phyloP scores from a whole-genome alignment of 345 rosid species.

The Citrus inodora region DNA sequence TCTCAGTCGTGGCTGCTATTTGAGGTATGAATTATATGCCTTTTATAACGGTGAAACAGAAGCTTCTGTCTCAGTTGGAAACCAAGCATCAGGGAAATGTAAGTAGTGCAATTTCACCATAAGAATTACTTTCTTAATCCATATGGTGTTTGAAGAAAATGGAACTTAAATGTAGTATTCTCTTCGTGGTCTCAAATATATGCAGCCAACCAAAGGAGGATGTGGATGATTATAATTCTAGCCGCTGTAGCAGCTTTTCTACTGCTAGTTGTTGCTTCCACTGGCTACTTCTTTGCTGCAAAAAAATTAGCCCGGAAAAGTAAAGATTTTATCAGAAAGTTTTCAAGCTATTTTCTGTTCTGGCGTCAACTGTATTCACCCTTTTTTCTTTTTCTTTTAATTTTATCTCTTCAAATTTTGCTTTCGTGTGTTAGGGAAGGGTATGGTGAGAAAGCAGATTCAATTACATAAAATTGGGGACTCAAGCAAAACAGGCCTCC shows the following conservation, averaged over 20 bases:
- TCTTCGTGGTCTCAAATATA: background rate
- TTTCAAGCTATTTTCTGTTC: background rate
- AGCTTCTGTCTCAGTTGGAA: background rate
- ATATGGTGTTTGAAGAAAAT: background rate
- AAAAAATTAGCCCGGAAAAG: constrained; percentile 4
- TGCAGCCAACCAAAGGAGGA: constrained; percentile 15
- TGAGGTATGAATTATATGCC: constrained; percentile 41
- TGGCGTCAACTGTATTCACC: background rate
- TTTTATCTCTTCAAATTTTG: background rate
- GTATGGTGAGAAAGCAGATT: constrained; percentile 6
- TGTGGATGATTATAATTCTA: constrained; percentile 18
- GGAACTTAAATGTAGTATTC: background rate
- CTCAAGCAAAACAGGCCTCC: background rate
- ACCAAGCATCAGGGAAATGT: constrained; percentile 16
- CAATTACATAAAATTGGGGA: constrained; percentile 5
- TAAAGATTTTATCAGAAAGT: background rate
- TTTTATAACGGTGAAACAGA: constrained; percentile 25
- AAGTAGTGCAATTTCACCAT: background rate
- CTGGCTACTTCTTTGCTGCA: background rate
- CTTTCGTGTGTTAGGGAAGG: constrained; percentile 10
- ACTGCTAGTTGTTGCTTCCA: constrained; percentile 10
- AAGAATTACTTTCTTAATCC: background rate
- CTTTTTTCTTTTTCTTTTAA: background rate
- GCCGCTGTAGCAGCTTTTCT: constrained; percentile 8
- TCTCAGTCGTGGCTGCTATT: constrained; percentile 39